Base-by-base conservation (phyloP, 2,329 filamentous ascomycete species). In the Botrytis paeoniae region DNA sequence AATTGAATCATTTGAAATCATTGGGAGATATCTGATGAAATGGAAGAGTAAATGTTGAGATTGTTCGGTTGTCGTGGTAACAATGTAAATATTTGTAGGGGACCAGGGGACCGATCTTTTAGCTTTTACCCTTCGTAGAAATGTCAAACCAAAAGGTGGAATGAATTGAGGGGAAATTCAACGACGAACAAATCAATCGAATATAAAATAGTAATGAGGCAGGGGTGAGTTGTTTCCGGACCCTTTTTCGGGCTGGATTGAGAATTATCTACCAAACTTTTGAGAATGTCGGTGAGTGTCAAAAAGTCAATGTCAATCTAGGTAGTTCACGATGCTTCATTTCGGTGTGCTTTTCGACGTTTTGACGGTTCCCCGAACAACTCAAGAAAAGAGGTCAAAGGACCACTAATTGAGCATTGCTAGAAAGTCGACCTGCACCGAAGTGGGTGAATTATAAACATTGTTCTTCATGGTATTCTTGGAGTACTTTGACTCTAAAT, bases 281-380 rank as follows among this genome's bases (percentile, higher is more conserved):
- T 29, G 2, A 10, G 37, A 70, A 70, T 70, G 69, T 70, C 69
- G 68, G 68, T 70, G 68, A 70, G 68, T 18, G 25, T 25, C 43
- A 48, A 48, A 48, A 48, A 22, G 20, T 48, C 43, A 37, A 37
- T 48, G 22, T 22, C 48, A 51, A n/a, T n/a, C 2, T 54, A 7
- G 12, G 14, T 54, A 8, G 14, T 66, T 39, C 32, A 51, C 63
- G 63, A 51, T 35, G 43, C 12, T 62, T 43, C 60, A 29, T 64
- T 43, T 25, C 54, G 22, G 29, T 5, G 29, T 48, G 10, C 10
- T 22, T 32, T 35, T 65, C 18, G 43, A 32, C 45, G 20, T 65
- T 48, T 48, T 14, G 10, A 25, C 32, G 41, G 41, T 66, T 65
- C 16, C 32, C 43, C 6, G 43, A 64, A 64, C 61, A 64, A 45